Base-by-base conservation (phyloP, 306 rosid genomes). In the Prinsepia uniflora region DNA sequence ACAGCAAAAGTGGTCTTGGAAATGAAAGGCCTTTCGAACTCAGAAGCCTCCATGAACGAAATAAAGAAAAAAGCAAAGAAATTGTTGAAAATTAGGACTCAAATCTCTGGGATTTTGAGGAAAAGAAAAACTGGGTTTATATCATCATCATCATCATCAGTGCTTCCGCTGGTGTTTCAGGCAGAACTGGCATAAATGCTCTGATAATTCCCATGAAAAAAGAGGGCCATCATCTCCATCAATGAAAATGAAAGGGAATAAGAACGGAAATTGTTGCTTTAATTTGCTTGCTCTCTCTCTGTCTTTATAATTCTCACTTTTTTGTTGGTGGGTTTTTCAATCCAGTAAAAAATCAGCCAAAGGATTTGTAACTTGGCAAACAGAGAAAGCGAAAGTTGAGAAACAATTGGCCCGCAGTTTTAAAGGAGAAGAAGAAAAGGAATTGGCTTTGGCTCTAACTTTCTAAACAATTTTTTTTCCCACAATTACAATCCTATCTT, bases 21-120 rank as follows among this genome's bases (percentile, higher is more conserved):
- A 57, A 36, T 59, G 45, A 55, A 75, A 67, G 17, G 46, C 8
- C 22, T 58, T 80, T 12, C 74, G 74, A 79, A 43, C 70, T 82
- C 83, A 34, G 84, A 63, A 49, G 82, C 85, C 63, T 82, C 84
- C 89, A 71, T 75, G 68, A 59, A 47, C 5, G 50, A 41, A 40
- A 42, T 15, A 6, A 59, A 46, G 24, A 44, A 18, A 72, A 10
- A 55, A 56, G 12, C 6, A 57, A 54, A 67, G 22, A 10, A n/a
- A 6, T 34, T 9, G 43, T 14, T 70, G 53, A 50, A 69, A 52
- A 76, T 46, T 54, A 75, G 66, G 66, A 45, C 72, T 72, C 36
- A 41, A 63, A 71, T 67, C 62, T 75, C 81, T 67, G 82, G 75
- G 81, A 73, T 76, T 57, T 53, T 53, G 75, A 41, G 67, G 41